phyloP scores from a whole-genome alignment of 169 alveolate species.

The Plasmodium coatneyi region DNA sequence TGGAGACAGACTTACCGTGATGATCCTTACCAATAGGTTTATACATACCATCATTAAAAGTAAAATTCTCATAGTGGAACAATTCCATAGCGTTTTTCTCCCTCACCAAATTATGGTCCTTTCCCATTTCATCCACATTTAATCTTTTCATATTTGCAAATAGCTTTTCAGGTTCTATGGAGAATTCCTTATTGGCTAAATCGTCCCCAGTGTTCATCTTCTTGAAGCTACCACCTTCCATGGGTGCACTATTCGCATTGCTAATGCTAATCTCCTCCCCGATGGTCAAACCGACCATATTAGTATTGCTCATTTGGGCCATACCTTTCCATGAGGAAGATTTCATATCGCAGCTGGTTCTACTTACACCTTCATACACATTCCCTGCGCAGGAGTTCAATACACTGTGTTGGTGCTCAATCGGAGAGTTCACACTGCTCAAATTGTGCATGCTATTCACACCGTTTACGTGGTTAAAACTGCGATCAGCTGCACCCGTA shows the following conservation, averaged over 20 bases:
- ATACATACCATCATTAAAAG: neutral
- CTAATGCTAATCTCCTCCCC: neutral
- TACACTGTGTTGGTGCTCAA: neutral
- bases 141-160: slow-evolving; percentile 1
- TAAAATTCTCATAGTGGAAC: neutral
- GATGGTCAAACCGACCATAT: neutral
- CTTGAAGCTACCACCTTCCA: neutral
- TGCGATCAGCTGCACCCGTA: neutral
- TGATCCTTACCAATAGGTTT: neutral
- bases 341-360: neutral
- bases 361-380: neutral
- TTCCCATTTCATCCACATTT: neutral
- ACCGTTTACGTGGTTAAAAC: neutral
- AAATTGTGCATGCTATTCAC: neutral
- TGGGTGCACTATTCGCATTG: slow-evolving; percentile 2
- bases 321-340: neutral
- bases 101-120: neutral
- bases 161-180: neutral
- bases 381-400: neutral
- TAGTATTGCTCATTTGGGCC: neutral
- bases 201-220: neutral
- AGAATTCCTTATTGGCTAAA: neutral
- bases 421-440: neutral
- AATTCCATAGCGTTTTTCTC: neutral
- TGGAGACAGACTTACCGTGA: neutral